These are phyloP conservation scores for Tetrapisispora taiwanensis DNA, from an alignment of 805 yeast species.

Conservation along the genomic window DNA sequence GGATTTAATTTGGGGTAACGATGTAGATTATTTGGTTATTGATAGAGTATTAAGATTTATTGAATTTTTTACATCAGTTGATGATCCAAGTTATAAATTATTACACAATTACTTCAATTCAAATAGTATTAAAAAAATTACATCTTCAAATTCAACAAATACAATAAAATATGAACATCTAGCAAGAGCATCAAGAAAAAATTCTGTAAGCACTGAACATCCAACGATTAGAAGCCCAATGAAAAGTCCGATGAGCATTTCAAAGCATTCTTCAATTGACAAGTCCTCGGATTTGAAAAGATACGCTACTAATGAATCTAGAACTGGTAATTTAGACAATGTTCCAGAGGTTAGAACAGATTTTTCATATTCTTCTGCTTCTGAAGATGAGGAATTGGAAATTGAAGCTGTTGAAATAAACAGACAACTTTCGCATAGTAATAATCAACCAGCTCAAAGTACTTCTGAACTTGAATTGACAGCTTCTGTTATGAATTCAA, in stretches of 20 bases:
- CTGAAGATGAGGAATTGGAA: neutral
- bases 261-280: neutral
- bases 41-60: conserved; percentile 33
- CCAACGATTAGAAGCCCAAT: neutral
- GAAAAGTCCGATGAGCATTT: neutral
- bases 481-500: neutral
- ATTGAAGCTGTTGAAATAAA: conserved; percentile 1
- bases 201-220: neutral
- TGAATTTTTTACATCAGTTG: conserved; percentile 16
- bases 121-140: neutral
- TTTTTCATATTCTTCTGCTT: neutral
- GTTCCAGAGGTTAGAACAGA: neutral
- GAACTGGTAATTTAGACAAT: neutral
- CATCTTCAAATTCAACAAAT: neutral
- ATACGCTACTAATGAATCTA: neutral
- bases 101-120: neutral
- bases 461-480: neutral
- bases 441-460: neutral
- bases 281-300: neutral
- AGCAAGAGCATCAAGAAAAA: conserved; percentile 1
- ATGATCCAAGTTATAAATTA: neutral
- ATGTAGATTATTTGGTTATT: conserved; percentile 42
- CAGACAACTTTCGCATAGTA: neutral
- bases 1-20: conserved; percentile 81
- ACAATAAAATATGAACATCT: neutral